A percentile compares a stretch with the other conserved stretches of the same genome.
Evolutionary conservation across 164 flowering plant species (phyloP).

Genomic region (Santalum album): DNA sequence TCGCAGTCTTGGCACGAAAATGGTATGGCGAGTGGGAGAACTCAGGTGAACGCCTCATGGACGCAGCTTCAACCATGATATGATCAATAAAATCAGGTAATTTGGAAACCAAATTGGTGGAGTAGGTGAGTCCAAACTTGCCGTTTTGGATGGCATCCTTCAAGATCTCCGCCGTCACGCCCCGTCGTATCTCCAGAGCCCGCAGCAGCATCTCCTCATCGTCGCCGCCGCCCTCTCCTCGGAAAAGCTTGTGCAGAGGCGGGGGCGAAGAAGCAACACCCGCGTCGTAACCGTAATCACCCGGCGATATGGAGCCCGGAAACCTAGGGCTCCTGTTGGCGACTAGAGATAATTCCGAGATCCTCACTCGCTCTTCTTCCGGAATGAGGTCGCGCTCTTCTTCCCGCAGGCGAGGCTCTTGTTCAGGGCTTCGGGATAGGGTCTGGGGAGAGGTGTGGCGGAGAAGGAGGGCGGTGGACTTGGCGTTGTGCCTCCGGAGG

Average conservation of each 20-base stretch:
- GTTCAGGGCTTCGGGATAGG: neutral
- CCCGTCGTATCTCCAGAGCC: slow-evolving; percentile 67
- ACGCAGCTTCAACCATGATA: slow-evolving; percentile 73
- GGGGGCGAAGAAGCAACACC: slow-evolving; percentile 22
- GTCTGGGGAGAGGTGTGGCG: slow-evolving; percentile 19
- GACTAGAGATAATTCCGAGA: slow-evolving; percentile 33
- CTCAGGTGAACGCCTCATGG: slow-evolving; percentile 53
- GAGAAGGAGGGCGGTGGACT: slow-evolving; percentile 38
- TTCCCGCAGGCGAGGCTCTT: too few relatives aligned
- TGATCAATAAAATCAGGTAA: slow-evolving; percentile 54
- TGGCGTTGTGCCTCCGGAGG: slow-evolving; percentile 58
- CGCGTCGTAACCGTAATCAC: slow-evolving; percentile 20
- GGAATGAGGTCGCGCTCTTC: too few relatives aligned
- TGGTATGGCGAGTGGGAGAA: slow-evolving; percentile 47
- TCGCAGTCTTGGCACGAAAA: slow-evolving; percentile 46
- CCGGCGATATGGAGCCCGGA: slow-evolving; percentile 53
- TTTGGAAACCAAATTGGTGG: slow-evolving; percentile 40
- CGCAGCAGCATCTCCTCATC: slow-evolving; percentile 43
- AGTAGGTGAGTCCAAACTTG: slow-evolving; percentile 70
- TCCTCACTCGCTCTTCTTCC: slow-evolving; percentile 25
- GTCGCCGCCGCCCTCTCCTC: slow-evolving; percentile 11
- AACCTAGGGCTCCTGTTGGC: slow-evolving; percentile 51
- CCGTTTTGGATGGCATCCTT: slow-evolving; percentile 49
- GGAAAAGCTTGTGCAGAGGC: slow-evolving; percentile 21
- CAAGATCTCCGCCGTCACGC: slow-evolving; percentile 56